Evolutionary conservation across 1,139 yeast species (phyloP).

Genomic region (Yamadazyma membranifaciens): DNA sequence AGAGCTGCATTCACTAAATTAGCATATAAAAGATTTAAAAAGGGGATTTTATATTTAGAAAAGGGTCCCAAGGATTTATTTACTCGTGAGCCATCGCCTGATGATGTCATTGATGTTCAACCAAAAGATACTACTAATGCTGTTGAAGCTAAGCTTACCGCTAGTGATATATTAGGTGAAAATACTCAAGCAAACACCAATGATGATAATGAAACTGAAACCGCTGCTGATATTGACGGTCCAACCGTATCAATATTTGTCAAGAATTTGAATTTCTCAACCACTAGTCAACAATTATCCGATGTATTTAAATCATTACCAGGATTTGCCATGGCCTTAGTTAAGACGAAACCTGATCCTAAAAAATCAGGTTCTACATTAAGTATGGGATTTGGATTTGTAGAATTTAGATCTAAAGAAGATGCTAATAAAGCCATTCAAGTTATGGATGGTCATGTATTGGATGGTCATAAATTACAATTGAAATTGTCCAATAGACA

Average conservation of each 20-base stretch:
- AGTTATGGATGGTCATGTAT: conserved; percentile 70
- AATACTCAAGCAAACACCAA: neutral
- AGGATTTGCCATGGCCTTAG: conserved; percentile 81
- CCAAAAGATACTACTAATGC: conserved; percentile 16
- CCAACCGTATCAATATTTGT: conserved; percentile 86
- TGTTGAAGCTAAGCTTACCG: conserved; percentile 31
- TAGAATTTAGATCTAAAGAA: conserved; percentile 75
- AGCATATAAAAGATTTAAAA: conserved; percentile 84
- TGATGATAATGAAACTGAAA: conserved; percentile 19
- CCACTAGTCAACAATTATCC: conserved; percentile 58
- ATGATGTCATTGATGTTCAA: conserved; percentile 25
- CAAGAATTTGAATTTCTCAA: conserved; percentile 86
- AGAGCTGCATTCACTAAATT: conserved; percentile 86
- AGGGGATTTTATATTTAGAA: conserved; percentile 82
- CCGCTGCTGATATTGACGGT: conserved; percentile 44
- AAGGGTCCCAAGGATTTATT: conserved; percentile 90
- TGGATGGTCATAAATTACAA: conserved; percentile 90
- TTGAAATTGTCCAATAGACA: conserved; percentile 82
- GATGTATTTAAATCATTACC: conserved; percentile 65
- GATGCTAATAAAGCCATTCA: conserved; percentile 76
- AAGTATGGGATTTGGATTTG: conserved; percentile 98
- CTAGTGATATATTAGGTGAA: conserved; percentile 28
- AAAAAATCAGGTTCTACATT: conserved; percentile 60
- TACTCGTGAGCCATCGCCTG: conserved; percentile 50
- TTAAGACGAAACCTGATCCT: conserved; percentile 87